Percentiles rank a stretch among this genome's conserved stretches.
These are phyloP conservation scores for Pythium folliculosum DNA, from an alignment of 352 stramenopile species.

Conservation along the genomic window DNA sequence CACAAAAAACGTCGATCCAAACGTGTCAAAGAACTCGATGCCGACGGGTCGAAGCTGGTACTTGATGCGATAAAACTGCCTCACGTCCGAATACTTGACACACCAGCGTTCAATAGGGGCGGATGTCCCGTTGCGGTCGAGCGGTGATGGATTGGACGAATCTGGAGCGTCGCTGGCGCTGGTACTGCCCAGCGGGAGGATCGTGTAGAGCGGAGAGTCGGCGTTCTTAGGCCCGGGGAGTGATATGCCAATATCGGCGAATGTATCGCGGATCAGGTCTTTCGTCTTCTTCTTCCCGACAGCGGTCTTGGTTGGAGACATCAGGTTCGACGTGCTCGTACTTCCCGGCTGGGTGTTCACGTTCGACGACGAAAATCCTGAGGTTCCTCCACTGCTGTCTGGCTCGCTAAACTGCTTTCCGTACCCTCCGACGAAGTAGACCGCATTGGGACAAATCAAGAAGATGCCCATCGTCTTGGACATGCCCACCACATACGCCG, in stretches of 20 bases:
- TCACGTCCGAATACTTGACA: slow-evolving; percentile 66
- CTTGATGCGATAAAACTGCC: slow-evolving; percentile 79
- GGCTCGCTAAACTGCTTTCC: slow-evolving; percentile 43
- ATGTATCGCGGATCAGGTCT: slow-evolving; percentile 47
- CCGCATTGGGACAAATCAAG: slow-evolving; percentile 42
- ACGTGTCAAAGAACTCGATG: slow-evolving; percentile 77
- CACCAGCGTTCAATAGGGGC: slow-evolving; percentile 42
- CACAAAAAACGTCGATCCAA: slow-evolving; percentile 69
- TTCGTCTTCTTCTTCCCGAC: slow-evolving; percentile 50
- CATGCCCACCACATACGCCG: slow-evolving; percentile 62
- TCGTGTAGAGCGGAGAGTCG: slow-evolving; percentile 43
- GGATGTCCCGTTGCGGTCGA: neutral
- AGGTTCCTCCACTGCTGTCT: neutral
- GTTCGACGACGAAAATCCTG: neutral
- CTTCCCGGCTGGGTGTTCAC: slow-evolving; percentile 2
- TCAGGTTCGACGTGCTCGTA: neutral
- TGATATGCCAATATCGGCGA: slow-evolving; percentile 52
- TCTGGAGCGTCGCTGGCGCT: neutral
- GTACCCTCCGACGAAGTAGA: slow-evolving; percentile 78
- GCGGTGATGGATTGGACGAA: neutral
- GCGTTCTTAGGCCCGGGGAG: slow-evolving; percentile 43
- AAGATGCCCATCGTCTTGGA: slow-evolving; percentile 58
- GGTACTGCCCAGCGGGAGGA: slow-evolving; percentile 27
- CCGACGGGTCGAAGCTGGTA: slow-evolving; percentile 76
- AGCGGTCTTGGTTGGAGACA: slow-evolving; percentile 30